A percentile compares a stretch with the other conserved stretches of the same genome.
phyloP scores from a whole-genome alignment of 1,284 basidiomycete species.

The Sanghuangporus weigelae region DNA sequence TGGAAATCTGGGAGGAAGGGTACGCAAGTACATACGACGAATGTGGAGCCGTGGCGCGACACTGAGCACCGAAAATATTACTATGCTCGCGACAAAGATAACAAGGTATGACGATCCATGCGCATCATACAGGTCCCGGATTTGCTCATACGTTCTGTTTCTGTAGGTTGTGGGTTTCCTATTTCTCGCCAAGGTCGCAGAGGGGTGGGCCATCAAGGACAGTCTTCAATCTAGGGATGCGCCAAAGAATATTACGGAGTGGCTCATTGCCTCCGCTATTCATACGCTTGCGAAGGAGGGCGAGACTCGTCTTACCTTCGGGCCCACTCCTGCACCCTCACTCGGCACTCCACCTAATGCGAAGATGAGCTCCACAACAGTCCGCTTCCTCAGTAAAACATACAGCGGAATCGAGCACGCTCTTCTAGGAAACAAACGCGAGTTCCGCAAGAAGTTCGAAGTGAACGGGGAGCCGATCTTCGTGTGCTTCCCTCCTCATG shows the following conservation, averaged over 20 bases:
- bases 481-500: slow-evolving; percentile 23
- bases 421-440: slow-evolving; percentile 40
- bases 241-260: slow-evolving; percentile 19
- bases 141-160: background rate
- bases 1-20: slow-evolving; percentile 44
- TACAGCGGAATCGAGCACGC: slow-evolving; percentile 40
- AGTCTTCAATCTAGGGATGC: slow-evolving; percentile 18
- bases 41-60: slow-evolving; percentile 49
- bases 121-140: background rate
- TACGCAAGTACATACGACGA: slow-evolving; percentile 51
- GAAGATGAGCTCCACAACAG: slow-evolving; percentile 29
- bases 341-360: slow-evolving; percentile 32
- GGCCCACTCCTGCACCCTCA: slow-evolving; percentile 36
- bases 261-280: slow-evolving; percentile 41
- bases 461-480: slow-evolving; percentile 33
- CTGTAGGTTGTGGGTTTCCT: slow-evolving; percentile 38
- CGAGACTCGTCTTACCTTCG: slow-evolving; percentile 40
- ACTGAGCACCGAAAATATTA: slow-evolving; percentile 48
- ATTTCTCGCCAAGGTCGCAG: slow-evolving; percentile 48
- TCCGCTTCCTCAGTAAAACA: slow-evolving; percentile 41
- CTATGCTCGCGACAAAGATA: slow-evolving; percentile 39
- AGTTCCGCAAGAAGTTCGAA: slow-evolving; percentile 39
- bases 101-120: slow-evolving; percentile 28
- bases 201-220: slow-evolving; percentile 39
- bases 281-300: slow-evolving; percentile 39